phyloP scores from a whole-genome alignment of 2,329 filamentous ascomycete species.

The Colletotrichum karsti region DNA sequence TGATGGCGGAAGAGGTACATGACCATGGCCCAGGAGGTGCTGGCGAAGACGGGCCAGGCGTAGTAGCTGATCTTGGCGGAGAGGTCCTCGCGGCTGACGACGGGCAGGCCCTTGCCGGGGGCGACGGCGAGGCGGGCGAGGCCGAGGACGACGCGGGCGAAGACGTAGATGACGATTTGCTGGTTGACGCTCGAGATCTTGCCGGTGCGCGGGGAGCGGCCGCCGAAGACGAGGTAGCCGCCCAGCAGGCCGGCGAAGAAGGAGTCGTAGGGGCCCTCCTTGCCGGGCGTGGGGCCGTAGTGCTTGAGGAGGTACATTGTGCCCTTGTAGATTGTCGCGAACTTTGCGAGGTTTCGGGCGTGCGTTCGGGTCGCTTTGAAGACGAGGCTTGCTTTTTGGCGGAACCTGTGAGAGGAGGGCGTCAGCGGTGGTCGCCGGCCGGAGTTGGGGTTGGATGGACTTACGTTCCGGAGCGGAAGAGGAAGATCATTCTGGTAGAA shows the following conservation, averaged over 20 bases:
- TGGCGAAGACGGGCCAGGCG: conserved; percentile 93
- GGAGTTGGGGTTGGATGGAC: conserved; percentile 39
- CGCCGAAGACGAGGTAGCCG: conserved; percentile 92
- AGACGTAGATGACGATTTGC: conserved; percentile 98
- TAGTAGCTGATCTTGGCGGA: conserved; percentile 66
- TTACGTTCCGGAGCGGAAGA: conserved; percentile 91
- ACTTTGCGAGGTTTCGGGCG: conserved; percentile 89
- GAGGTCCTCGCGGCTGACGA: conserved; percentile 57
- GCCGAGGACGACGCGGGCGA: conserved; percentile 87
- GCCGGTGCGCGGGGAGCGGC: conserved; percentile 67
- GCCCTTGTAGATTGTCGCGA: conserved; percentile 90
- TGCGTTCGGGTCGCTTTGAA: conserved; percentile 89
- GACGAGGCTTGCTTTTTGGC: conserved; percentile 80
- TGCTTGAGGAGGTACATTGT: conserved; percentile 79
- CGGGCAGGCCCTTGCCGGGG: conserved; percentile 60
- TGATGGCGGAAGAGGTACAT: conserved; percentile 97
- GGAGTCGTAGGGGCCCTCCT: conserved; percentile 78
- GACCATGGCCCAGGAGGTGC: conserved; percentile 88
- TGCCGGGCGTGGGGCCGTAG: conserved; percentile 64
- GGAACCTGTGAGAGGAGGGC: conserved; percentile 57
- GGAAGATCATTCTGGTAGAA: conserved; percentile 82
- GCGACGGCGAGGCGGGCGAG: conserved; percentile 85
- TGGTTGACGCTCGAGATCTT: conserved; percentile 85
- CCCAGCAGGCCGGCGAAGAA: conserved; percentile 89
- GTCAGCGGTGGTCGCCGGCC: not conserved